Base-by-base conservation (phyloP, 2,329 filamentous ascomycete genomes). In the Microsporum ferrugineum region DNA sequence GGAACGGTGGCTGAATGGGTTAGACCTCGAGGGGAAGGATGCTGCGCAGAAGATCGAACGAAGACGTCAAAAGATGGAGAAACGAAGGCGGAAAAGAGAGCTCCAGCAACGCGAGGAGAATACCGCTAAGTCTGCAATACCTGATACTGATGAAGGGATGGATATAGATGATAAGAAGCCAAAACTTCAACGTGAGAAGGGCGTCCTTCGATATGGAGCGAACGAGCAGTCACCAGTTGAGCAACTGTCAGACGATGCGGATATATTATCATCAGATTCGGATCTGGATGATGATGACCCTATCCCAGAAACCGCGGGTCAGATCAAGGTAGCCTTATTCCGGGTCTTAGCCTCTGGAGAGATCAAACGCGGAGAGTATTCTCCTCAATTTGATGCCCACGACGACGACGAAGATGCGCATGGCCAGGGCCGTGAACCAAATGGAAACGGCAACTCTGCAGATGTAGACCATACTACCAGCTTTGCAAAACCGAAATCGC, bases 301-400 rank as follows among this genome's bases (percentile, higher is more conserved):
- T 1, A 80, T 84, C 62, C 91, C 92, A 10, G 94, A 97, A 78
- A 90, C 94, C 8, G 88, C 94, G 3, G 94, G 94, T 7, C 94
- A 99, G 76, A 99, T 99, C 78, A 97, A 97, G 76, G 91, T 99
- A 17, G 91, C 92, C 64, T 85, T 99, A 77, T 97, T 96, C 75
- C 86, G 94, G 33, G 94, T 99, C 6, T 80, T 97, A 53, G 94
- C 94, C 1, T 96, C 91, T 5, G 94, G 94, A 12, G 94, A 97
- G 73, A 95, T 99, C 71, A 97, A 96, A 77, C 89, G 91, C 71
- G 94, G 94, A 65, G 94, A 99, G 75, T 99, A 97, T 74, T 96
- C 91, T 1, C 94, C 94, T 10, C 94, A 97, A 70, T 97, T 97
- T 66, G 91, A 96, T 72, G 92, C 92, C 2, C 90, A 97, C 68